A percentile compares a stretch with the other conserved stretches of the same genome.
phyloP scores from a whole-genome alignment of 345 rosid genomes.

The Pistacia atlantica region DNA sequence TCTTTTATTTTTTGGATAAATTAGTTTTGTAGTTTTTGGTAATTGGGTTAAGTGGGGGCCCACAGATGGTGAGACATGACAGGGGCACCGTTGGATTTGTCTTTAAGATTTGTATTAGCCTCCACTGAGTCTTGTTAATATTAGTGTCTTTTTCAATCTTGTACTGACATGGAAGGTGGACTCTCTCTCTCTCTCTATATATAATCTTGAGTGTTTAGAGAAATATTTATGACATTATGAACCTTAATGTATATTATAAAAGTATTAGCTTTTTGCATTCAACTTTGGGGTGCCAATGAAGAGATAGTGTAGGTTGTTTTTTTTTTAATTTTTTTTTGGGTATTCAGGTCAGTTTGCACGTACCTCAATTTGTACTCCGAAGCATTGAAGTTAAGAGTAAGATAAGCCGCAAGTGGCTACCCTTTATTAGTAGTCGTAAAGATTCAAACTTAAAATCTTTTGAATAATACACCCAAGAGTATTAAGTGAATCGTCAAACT shows the following conservation, averaged over 20 bases:
- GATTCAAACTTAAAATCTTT: no score
- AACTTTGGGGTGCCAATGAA: neutral
- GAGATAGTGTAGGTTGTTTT: neutral
- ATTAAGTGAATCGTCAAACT: no score
- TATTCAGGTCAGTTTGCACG: no score
- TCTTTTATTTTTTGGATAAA: neutral
- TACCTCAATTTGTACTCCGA: no score
- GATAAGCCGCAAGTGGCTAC: no score
- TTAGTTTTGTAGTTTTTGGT: conserved; percentile 1
- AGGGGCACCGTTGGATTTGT: conserved; percentile 4
- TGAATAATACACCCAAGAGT: no score
- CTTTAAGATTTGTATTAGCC: conserved; percentile 6
- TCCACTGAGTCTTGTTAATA: conserved; percentile 3
- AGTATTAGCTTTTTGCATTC: no score
- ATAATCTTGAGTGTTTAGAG: no score
- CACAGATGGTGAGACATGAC: conserved; percentile 5
- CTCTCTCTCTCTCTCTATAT: neutral
- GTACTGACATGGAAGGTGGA: conserved; percentile 4
- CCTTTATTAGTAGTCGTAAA: no score
- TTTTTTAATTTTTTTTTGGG: no score
- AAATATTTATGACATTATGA: neutral
- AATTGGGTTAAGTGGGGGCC: neutral
- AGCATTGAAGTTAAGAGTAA: no score
- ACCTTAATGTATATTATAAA: no score
- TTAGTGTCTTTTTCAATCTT: neutral